A percentile compares a stretch with the other conserved stretches of the same genome.
Evolutionary conservation across 2,329 filamentous ascomycete genomes (phyloP).

Genomic region (Penicillium corylophilum): DNA sequence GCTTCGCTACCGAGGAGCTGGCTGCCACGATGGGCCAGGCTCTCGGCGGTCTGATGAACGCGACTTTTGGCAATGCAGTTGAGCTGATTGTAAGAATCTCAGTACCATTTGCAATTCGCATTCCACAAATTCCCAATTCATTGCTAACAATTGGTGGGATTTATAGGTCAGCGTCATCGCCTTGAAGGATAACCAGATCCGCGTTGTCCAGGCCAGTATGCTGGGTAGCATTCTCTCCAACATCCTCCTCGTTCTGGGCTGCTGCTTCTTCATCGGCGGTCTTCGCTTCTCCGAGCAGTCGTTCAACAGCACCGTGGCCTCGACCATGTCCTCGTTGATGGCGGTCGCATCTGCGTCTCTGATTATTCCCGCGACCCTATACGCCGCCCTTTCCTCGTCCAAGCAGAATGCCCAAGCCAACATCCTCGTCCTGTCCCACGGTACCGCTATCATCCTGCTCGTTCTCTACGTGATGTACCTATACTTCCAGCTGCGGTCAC

Average conservation of each 20-base stretch:
- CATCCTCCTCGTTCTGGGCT: slow-evolving; percentile 79
- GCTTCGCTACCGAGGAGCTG: slow-evolving; percentile 65
- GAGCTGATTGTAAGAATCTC: slow-evolving; percentile 71
- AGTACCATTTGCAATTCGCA: too few relatives aligned
- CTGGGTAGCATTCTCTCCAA: slow-evolving; percentile 94
- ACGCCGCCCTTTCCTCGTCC: slow-evolving; percentile 58
- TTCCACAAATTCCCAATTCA: neutral
- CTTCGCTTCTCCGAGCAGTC: slow-evolving; percentile 67
- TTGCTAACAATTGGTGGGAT: slow-evolving; percentile 38
- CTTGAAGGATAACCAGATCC: slow-evolving; percentile 78
- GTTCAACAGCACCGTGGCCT: slow-evolving; percentile 52
- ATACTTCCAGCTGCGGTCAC: slow-evolving; percentile 73
- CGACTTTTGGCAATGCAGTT: slow-evolving; percentile 66
- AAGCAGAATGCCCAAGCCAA: slow-evolving; percentile 45
- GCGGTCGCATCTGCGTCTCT: slow-evolving; percentile 72
- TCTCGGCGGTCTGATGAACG: slow-evolving; percentile 63
- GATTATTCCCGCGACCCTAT: slow-evolving; percentile 75
- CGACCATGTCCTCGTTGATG: slow-evolving; percentile 66
- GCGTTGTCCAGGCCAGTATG: slow-evolving; percentile 98
- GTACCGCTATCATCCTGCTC: slow-evolving; percentile 73
- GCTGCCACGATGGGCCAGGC: slow-evolving; percentile 62
- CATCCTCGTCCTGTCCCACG: slow-evolving; percentile 70
- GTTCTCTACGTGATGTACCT: slow-evolving; percentile 74
- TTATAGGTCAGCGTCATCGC: slow-evolving; percentile 85
- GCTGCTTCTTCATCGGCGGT: slow-evolving; percentile 76